Base-by-base conservation (phyloP, 345 rosid species). In the Citrus glauca region DNA sequence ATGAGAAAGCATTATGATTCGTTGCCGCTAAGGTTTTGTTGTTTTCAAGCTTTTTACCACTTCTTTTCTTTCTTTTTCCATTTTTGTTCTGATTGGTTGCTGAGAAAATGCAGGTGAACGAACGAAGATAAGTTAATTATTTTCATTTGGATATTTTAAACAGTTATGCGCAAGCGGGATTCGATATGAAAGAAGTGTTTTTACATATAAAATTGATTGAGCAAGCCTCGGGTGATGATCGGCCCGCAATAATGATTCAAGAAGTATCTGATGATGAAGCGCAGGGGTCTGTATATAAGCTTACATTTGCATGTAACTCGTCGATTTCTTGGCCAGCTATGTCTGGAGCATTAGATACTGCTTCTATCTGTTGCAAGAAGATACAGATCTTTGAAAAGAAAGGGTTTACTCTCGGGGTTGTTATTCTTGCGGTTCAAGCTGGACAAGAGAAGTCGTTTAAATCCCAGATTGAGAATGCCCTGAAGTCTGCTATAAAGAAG, bases 1-100 rank as follows among this genome's bases (percentile, higher is more conserved):
- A 92, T 95, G 45, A 85, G 93, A 83, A 95, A 92, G 90, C 99
- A 93, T 87, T 93, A 90, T 72, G 99, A 95, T 88, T 93, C 99
- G 71, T 88, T 92, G 89, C 98, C 98, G 10, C 90, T 92, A 81
- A 95, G 99, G 98, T 95, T 48, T 64, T 17, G 38, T 70, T n/a
- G 42, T 60, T 77, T 63, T 55, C 63, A 11, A 65, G 13, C 5
- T 22, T 22, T 32, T 38, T 28, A 3, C 50, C 14, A 13, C 50
- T 53, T 17, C 17, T 48, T 50, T 50, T 50, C 10, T 17, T 50
- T 50, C 20, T 53, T 53, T 53, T 53, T 53, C 6, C 6, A 0
- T 53, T 27, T 28, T 28, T 74, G 37, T 17, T 60, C 35, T 77
- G 73, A 66, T 72, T 81, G 83, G 13, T 78, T 66, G 66, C 67